Evolutionary conservation across 345 rosid genomes (phyloP), one percentile per base, ranked within the genome.

Genomic region (Rhizophora apiculata): DNA sequence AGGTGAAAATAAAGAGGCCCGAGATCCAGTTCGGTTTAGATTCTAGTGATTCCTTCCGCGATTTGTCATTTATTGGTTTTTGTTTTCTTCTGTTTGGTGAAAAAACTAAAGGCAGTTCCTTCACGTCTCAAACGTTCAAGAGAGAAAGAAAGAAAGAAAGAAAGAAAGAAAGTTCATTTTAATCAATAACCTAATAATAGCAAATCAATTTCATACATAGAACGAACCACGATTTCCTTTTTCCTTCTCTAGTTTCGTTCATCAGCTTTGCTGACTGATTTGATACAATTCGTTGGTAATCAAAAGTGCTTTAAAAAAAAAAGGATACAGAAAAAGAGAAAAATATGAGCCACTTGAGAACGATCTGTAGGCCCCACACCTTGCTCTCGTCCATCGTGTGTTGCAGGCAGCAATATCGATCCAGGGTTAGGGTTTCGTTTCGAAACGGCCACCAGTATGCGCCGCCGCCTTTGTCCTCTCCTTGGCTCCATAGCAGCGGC

Each of bases 301-400:
- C 1, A 43, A 43, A 43, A 43, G 46, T 43, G 0, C 0, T 43
- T 43, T 11, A 13, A 43, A n/a, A 0, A 2, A 22, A 6, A 6
- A 62, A 21, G 1, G 0, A 37, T 6, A 1, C 2, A 51, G 21
- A 10, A 13, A 20, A 31, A 18, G 24, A 59, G n/a, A 16, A 61
- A 67, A 88, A 80, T 90, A 76, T 68, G 64, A 85, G 91, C 82
- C 87, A 78, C 78, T 70, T 88, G 64, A 73, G 93, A 75, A 85
- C 90, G 16, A 72, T 89, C 5, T 89, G 86, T 68, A 79, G 87
- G 78, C 93, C 93, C 51, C 87, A 88, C 64, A 55, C 81, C 31
- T 80, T 88, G 26, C 75, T 89, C 39, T 58, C 93, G 22, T 86
- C 98, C 26, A 82, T 82, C 63, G 70, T 82, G 65, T 83, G 81